A percentile compares a stretch with the other conserved stretches of the same genome.
Evolutionary conservation across 1,139 yeast genomes (phyloP).

Genomic region (Yamadazyma mexicana): DNA sequence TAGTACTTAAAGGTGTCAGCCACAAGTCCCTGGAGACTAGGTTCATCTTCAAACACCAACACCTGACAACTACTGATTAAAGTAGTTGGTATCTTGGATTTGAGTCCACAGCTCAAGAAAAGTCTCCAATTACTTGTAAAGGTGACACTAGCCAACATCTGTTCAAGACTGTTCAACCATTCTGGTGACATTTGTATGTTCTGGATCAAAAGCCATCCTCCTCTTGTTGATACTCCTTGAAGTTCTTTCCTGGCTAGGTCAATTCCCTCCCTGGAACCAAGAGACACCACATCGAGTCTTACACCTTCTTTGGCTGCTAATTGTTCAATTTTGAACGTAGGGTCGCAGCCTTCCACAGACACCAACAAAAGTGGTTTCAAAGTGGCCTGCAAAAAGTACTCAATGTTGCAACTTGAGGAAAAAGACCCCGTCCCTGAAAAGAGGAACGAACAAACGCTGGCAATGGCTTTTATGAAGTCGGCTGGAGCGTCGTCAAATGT

Average conservation of each 20-base stretch:
- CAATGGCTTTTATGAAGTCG: constrained; percentile 19
- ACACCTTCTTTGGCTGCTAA: constrained; percentile 31
- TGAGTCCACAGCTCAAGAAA: constrained; percentile 59
- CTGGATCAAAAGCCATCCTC: constrained; percentile 73
- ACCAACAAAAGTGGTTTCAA: constrained; percentile 51
- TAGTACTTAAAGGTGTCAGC: constrained; percentile 39
- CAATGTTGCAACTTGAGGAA: constrained; percentile 27
- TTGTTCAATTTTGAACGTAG: constrained; percentile 54
- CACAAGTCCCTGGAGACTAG: constrained; percentile 57
- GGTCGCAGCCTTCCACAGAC: constrained; percentile 66
- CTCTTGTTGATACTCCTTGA: constrained; percentile 41
- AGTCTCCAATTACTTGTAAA: constrained; percentile 40
- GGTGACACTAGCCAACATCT: constrained; percentile 31
- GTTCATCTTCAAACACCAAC: constrained; percentile 58
- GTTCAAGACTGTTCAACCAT: constrained; percentile 62
- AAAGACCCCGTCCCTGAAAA: constrained; percentile 25
- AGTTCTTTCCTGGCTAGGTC: constrained; percentile 57
- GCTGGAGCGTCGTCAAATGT: constrained; percentile 3
- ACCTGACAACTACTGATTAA: constrained; percentile 54
- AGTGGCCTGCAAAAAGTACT: constrained; percentile 19
- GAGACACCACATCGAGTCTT: constrained; percentile 51
- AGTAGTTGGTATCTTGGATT: constrained; percentile 49
- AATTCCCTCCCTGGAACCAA: constrained; percentile 76
- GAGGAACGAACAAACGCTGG: constrained; percentile 19
- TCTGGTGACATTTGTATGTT: constrained; percentile 70